Conservation (phyloP, 140 eudicot species). For the Bidens hawaiensis region DNA sequence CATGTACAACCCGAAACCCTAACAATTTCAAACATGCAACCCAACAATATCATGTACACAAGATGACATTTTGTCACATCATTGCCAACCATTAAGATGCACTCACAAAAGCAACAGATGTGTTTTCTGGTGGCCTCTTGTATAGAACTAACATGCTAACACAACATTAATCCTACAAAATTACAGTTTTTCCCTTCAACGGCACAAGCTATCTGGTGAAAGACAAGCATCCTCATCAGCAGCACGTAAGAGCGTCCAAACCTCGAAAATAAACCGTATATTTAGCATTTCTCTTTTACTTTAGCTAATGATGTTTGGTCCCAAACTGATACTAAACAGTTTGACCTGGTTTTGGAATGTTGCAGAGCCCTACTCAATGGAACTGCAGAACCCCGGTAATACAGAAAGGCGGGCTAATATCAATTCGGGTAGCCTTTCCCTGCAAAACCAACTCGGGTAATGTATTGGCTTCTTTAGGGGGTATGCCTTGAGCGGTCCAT, state of each 20-base stretch:
- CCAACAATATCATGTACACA: neutral
- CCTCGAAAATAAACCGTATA: neutral
- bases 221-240: neutral
- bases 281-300: no score
- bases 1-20: neutral
- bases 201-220: neutral
- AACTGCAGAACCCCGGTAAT: constrained; percentile 57
- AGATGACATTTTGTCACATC: neutral
- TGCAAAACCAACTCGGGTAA: constrained; percentile 55
- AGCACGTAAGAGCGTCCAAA: neutral
- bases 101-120: neutral
- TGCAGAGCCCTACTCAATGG: constrained; percentile 27
- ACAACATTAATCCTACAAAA: neutral
- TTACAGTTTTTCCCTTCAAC: constrained; percentile 5
- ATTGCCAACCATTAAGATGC: neutral
- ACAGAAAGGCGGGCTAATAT: constrained; percentile 56
- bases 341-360: neutral
- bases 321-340: no score
- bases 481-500: constrained; percentile 81
- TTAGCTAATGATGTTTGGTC: no score
- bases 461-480: constrained; percentile 73
- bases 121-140: neutral
- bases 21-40: neutral
- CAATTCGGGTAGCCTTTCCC: constrained; percentile 78
- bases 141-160: neutral